Evolutionary conservation across 177 flowering plant species (phyloP).

Genomic region (Tripterygium wilfordii): DNA sequence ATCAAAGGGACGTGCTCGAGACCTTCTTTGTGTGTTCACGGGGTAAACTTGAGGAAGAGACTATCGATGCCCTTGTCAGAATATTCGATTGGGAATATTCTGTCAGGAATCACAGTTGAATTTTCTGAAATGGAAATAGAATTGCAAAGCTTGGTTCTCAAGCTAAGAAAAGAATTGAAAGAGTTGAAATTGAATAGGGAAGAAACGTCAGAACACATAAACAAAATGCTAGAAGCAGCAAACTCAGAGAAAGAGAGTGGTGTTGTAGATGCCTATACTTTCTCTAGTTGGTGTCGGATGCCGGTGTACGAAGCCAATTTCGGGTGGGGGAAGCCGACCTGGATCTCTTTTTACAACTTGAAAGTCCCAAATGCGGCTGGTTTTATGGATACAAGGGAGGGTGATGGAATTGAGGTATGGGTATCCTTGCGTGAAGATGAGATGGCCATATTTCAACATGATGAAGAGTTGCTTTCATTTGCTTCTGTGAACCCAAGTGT

Average conservation of each 20-base stretch:
- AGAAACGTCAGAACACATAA: background rate
- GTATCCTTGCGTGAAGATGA: background rate
- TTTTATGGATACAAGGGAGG: background rate
- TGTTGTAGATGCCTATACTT: background rate
- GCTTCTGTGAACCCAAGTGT: background rate
- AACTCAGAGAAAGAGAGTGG: background rate
- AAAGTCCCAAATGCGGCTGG: background rate
- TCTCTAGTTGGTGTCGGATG: conserved; percentile 12
- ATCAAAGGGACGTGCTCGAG: background rate
- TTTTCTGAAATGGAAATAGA: background rate
- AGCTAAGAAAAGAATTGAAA: background rate
- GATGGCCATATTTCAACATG: background rate
- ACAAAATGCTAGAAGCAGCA: background rate
- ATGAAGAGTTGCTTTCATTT: background rate
- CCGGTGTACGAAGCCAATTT: background rate
- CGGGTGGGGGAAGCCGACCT: conserved; percentile 1
- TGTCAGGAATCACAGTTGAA: background rate
- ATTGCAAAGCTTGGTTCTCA: conserved; percentile 1
- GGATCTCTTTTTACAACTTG: background rate
- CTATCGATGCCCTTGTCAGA: conserved; percentile 2
- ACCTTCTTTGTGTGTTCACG: background rate
- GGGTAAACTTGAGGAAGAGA: conserved; percentile 16
- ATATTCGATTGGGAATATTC: conserved; percentile 4
- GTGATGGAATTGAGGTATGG: background rate
- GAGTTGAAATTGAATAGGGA: background rate